Base-by-base conservation (phyloP, 805 yeast species). In the Torulaspora franciscae region DNA sequence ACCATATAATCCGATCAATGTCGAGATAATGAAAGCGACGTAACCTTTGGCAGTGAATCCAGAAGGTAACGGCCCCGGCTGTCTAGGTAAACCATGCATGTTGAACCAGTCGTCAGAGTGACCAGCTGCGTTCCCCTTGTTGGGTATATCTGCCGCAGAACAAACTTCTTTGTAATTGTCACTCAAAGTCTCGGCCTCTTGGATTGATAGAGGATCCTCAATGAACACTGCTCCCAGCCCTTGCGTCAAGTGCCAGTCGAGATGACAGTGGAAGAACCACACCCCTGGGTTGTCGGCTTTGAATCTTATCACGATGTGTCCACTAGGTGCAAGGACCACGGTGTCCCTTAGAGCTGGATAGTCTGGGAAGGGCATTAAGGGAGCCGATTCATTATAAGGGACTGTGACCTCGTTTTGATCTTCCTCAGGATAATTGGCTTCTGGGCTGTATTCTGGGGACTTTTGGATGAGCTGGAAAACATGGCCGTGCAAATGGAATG, bases 241-340 rank as follows among this genome's bases (percentile, higher is more conserved):
- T 68, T 85, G 93, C 54, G 80, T 83, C 62, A 85, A 75, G 66
- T 85, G 95, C 83, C 89, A 85, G 58, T 85, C 91, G 44, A 85
- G 77, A 60, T 86, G 95, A 66, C 97, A 89, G 63, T 89, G 97
- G 80, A 89, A 85, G 49, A 84, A 78, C 96, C 96, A 90, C 22
- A 88, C 81, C 46, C 97, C 97, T 2, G 96, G 96, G 58, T 90
- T 89, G 57, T 84, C 79, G 9, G 96, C 88, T 55, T 70, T 75
- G 64, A 87, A 87, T 53, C 96, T 71, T 26, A 80, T 59, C 13
- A 82, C 89, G 40, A 81, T 64, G 61, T 80, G 76, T 2, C 90
- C 86, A 55, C 81, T 80, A 27, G 83, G 78, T 40, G 79, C 76
- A 13, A 87, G 79, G 52, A 75, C 70, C 15, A 79, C 79, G 0